Evolutionary conservation across 2,329 filamentous ascomycete genomes (phyloP).

Genomic region (Exophiala spinifera): DNA sequence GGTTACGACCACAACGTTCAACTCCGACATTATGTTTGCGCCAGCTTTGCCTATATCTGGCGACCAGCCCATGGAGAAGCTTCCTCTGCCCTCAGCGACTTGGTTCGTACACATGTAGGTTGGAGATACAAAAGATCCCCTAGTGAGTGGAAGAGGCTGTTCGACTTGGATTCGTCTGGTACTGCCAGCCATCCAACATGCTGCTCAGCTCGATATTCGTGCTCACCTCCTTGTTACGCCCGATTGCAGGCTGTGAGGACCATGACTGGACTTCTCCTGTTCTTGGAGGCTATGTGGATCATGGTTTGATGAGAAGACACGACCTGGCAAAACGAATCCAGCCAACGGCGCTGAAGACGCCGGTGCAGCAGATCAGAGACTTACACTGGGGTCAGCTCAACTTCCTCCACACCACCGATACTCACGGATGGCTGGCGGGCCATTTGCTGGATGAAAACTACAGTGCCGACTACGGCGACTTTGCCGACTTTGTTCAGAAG

Average conservation of each 20-base stretch:
- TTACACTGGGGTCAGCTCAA: slow-evolving; percentile 64
- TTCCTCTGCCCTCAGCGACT: background rate
- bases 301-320: slow-evolving; percentile 25
- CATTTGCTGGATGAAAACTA: slow-evolving; percentile 93
- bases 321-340: slow-evolving; percentile 27
- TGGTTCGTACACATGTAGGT: too few relatives aligned
- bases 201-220: slow-evolving; percentile 13
- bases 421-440: slow-evolving; percentile 91
- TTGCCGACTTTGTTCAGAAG: slow-evolving; percentile 57
- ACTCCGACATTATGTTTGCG: too few relatives aligned
- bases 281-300: slow-evolving; percentile 25
- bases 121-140: too few relatives aligned
- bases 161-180: background rate
- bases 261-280: slow-evolving; percentile 29
- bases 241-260: slow-evolving; percentile 19
- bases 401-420: slow-evolving; percentile 80
- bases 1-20: too few relatives aligned
- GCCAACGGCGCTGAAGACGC: slow-evolving; percentile 19
- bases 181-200: slow-evolving; percentile 8
- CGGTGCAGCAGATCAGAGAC: slow-evolving; percentile 26
- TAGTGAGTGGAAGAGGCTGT: background rate
- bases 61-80: background rate
- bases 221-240: slow-evolving; percentile 5
- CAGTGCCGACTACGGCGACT: slow-evolving; percentile 66
- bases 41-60: too few relatives aligned